Evolutionary conservation across 2,329 filamentous ascomycete genomes (phyloP).

Genomic region (Claviceps paspali): DNA sequence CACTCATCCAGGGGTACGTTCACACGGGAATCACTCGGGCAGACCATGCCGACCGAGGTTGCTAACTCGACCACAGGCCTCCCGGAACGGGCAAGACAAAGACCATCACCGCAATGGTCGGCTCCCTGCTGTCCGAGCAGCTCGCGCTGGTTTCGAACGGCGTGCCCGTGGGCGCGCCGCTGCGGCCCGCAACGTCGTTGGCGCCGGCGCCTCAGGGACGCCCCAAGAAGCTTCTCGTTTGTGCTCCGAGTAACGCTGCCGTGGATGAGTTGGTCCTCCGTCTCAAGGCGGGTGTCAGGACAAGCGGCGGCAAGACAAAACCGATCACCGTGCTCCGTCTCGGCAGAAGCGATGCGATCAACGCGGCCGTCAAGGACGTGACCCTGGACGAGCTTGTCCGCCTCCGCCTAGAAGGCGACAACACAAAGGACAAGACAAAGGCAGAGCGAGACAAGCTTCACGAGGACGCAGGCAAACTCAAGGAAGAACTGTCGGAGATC

Average conservation of each 20-base stretch:
- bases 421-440: slow-evolving; percentile 40
- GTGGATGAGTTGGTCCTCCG: slow-evolving; percentile 92
- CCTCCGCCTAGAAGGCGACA: slow-evolving; percentile 47
- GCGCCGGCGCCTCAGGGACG: slow-evolving; percentile 14
- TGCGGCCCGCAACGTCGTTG: slow-evolving; percentile 13
- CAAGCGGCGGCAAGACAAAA: slow-evolving; percentile 52
- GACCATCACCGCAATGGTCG: slow-evolving; percentile 92
- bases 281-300: slow-evolving; percentile 76
- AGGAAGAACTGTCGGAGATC: slow-evolving; percentile 57
- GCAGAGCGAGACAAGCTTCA: slow-evolving; percentile 44
- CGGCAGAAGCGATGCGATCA: slow-evolving; percentile 85
- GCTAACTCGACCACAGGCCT: slow-evolving; percentile 39
- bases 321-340: slow-evolving; percentile 80
- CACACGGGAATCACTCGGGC: no score
- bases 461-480: slow-evolving; percentile 53
- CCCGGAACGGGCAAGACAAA: slow-evolving; percentile 98
- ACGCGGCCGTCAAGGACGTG: slow-evolving; percentile 73
- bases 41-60: no score
- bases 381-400: slow-evolving; percentile 87
- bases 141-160: slow-evolving; percentile 19
- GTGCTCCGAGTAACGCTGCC: slow-evolving; percentile 95
- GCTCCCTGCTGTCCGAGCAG: slow-evolving; percentile 45
- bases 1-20: slow-evolving; percentile 74
- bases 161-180: slow-evolving; percentile 16
- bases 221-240: slow-evolving; percentile 79